phyloP scores from a whole-genome alignment of 2,329 filamentous ascomycete genomes.

The Penicillium verrucosum region DNA sequence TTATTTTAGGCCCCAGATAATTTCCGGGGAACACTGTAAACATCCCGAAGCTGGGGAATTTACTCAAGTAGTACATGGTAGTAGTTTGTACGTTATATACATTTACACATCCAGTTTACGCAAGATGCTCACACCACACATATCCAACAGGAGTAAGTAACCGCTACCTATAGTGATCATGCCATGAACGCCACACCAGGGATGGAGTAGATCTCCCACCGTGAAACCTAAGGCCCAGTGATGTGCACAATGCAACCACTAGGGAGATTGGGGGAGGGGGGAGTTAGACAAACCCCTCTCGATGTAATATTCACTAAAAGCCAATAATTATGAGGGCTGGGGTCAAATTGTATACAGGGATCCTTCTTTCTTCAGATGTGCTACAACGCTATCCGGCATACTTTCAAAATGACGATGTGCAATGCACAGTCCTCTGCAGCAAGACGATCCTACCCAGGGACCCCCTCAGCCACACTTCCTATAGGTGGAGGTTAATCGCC shows the following conservation, averaged over 20 bases:
- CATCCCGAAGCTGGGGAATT: not conserved
- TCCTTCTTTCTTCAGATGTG: slow-evolving; percentile 6
- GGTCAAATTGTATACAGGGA: slow-evolving; percentile 1
- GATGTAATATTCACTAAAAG: not conserved
- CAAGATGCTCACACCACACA: not conserved
- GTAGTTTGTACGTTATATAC: not conserved
- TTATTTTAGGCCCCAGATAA: not conserved
- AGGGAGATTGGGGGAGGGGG: slow-evolving; percentile 1
- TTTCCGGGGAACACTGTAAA: slow-evolving; percentile 1
- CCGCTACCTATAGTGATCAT: slow-evolving; percentile 10
- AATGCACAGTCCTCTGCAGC: slow-evolving; percentile 14
- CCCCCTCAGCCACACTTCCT: slow-evolving; percentile 7
- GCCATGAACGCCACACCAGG: slow-evolving; percentile 18
- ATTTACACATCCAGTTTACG: not conserved
- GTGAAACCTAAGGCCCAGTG: slow-evolving; percentile 19
- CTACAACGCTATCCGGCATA: slow-evolving; percentile 7
- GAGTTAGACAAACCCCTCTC: not conserved
- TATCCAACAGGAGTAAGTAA: not conserved
- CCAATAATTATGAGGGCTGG: slow-evolving; percentile 4
- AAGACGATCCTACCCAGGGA: slow-evolving; percentile 4
- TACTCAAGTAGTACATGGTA: not conserved
- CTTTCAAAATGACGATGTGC: slow-evolving; percentile 16
- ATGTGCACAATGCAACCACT: slow-evolving; percentile 19
- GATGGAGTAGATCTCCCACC: slow-evolving; percentile 14
- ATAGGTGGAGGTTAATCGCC: slow-evolving; percentile 11